A percentile compares a stretch with the other conserved stretches of the same genome.
Conservation (phyloP, 73 alveolate genomes). For the Paramecium tetraurelia region DNA sequence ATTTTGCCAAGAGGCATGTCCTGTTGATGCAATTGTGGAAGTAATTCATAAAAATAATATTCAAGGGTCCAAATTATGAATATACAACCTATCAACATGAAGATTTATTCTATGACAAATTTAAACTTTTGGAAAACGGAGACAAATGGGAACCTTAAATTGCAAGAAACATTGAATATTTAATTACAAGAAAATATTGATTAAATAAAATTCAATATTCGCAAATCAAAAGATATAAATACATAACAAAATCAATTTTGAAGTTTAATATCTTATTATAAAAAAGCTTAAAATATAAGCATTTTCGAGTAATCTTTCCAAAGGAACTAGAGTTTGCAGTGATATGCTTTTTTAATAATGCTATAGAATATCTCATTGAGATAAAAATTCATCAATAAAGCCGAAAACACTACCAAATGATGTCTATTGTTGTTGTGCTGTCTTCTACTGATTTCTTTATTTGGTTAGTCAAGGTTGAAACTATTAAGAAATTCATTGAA, state of each 20-base stretch:
- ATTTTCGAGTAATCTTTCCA: constrained; percentile 2
- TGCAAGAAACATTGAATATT: constrained; percentile 86
- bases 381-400: neutral
- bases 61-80: constrained; percentile 79
- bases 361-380: neutral
- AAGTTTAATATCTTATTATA: neutral
- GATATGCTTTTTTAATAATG: neutral
- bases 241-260: neutral
- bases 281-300: neutral
- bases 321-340: neutral
- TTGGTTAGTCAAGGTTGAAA: neutral
- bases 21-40: constrained; percentile 93
- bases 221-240: neutral
- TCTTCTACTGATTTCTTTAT: neutral
- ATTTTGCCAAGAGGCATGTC: constrained; percentile 91
- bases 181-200: constrained; percentile 37
- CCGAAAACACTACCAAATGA: neutral
- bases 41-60: constrained; percentile 9
- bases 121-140: constrained; percentile 83
- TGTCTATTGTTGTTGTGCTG: neutral
- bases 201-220: neutral
- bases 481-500: neutral
- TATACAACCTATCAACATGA: constrained; percentile 75
- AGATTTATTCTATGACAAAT: constrained; percentile 82
- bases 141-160: constrained; percentile 90